A percentile compares a stretch with the other conserved stretches of the same genome.
phyloP scores from a whole-genome alignment of 2,329 filamentous ascomycete species.

The Fusarium falciforme region DNA sequence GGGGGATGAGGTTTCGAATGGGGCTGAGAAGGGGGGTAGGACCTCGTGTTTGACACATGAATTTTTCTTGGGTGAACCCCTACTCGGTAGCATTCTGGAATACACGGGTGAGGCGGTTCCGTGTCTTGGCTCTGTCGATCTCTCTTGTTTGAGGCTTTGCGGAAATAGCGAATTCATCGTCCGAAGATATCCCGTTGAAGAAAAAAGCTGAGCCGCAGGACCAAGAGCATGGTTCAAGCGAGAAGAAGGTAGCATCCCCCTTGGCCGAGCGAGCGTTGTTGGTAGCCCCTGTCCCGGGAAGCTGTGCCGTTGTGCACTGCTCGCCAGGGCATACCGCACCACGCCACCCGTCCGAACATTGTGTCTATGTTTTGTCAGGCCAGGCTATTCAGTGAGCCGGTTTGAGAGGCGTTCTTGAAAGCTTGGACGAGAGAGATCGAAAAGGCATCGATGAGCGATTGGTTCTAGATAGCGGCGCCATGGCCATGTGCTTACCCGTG shows the following conservation, averaged over 20 bases:
- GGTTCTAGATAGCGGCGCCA: not conserved
- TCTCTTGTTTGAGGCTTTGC: not conserved
- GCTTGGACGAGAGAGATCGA: not conserved
- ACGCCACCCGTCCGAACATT: not conserved
- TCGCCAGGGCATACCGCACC: not conserved
- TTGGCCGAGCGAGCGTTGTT: not conserved
- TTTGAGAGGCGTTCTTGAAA: not conserved
- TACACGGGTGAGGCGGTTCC: slow-evolving; percentile 1
- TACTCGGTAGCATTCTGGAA: not conserved
- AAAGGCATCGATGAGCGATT: not conserved
- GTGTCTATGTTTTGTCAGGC: not conserved
- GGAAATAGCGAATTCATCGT: not conserved
- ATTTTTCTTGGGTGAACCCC: not conserved
- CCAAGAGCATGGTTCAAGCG: not conserved
- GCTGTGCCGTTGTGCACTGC: not conserved
- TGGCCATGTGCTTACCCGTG: not conserved
- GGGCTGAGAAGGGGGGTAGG: not conserved
- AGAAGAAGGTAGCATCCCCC: not conserved
- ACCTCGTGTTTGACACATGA: not conserved
- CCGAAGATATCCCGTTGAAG: not conserved
- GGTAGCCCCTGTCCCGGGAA: not conserved
- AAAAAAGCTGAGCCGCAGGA: not conserved
- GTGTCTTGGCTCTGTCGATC: not conserved
- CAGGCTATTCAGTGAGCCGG: not conserved
- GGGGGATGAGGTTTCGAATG: not conserved